Evolutionary conservation across 305 asterid species (phyloP).

Genomic region (Fraxinus paxiana): DNA sequence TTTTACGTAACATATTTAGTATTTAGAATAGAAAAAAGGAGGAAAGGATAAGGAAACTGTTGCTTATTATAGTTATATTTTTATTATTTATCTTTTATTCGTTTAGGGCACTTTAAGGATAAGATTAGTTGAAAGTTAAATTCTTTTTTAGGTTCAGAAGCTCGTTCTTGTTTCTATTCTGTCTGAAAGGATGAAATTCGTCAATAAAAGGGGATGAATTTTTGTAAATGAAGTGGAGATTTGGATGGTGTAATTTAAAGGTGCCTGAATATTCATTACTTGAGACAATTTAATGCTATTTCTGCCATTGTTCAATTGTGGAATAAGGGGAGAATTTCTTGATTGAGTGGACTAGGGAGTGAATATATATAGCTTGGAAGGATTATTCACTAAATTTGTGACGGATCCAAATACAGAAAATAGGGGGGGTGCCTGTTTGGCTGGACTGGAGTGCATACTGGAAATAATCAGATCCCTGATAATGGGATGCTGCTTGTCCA

Average conservation of each 20-base stretch:
- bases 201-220: conserved; percentile 6
- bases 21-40: not conserved
- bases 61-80: not conserved
- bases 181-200: not conserved
- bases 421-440: conserved; percentile 34
- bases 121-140: conserved; percentile 27
- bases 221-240: conserved; percentile 7
- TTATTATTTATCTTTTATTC: not conserved
- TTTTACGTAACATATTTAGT: conserved; percentile 14
- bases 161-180: not conserved
- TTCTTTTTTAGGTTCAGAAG: not conserved
- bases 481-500: conserved; percentile 53
- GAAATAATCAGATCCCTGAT: conserved; percentile 41
- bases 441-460: conserved; percentile 45
- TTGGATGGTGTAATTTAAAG: not conserved
- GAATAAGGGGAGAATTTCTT: conserved; percentile 19
- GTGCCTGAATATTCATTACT: conserved; percentile 1
- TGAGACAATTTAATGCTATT: not conserved
- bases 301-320: not conserved
- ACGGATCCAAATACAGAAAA: conserved; percentile 41
- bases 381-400: conserved; percentile 13
- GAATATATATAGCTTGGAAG: conserved; percentile 2
- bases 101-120: conserved; percentile 18
- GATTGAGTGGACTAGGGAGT: conserved; percentile 16
- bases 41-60: conserved; percentile 14